Conservation (phyloP, 2,329 filamentous ascomycete genomes). For the Colletotrichum navitas region DNA sequence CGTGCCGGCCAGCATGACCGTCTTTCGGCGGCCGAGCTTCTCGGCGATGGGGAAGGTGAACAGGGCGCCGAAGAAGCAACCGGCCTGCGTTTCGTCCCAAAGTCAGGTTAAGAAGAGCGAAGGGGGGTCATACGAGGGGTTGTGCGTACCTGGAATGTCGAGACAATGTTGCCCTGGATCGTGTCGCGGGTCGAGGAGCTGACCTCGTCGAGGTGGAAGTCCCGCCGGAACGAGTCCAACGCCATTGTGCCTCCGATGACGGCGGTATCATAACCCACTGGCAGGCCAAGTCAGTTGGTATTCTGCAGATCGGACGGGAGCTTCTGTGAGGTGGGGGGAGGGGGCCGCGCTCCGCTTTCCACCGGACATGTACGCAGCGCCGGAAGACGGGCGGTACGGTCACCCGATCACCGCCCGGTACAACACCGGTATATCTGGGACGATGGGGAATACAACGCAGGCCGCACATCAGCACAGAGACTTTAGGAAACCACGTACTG, state of each 20-base stretch:
- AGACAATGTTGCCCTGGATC: slow-evolving; percentile 51
- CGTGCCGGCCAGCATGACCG: slow-evolving; percentile 58
- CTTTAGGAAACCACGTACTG: slow-evolving; percentile 39
- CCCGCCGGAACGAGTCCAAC: slow-evolving; percentile 52
- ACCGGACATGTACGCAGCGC: too few relatives aligned
- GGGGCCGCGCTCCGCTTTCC: neutral
- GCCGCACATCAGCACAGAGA: neutral
- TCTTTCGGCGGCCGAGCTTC: slow-evolving; percentile 59
- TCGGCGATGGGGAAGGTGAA: slow-evolving; percentile 61
- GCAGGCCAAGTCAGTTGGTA: slow-evolving; percentile 1
- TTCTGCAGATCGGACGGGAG: neutral
- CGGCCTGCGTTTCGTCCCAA: slow-evolving; percentile 51
- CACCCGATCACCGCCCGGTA: too few relatives aligned
- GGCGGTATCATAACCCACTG: slow-evolving; percentile 54
- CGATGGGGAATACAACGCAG: too few relatives aligned
- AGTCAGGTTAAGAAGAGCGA: accelerated
- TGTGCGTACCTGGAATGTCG: slow-evolving; percentile 36
- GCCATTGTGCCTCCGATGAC: slow-evolving; percentile 57
- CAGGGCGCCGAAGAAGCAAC: slow-evolving; percentile 57
- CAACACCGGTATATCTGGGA: too few relatives aligned
- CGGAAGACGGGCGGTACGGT: neutral
- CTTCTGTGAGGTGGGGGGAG: neutral
- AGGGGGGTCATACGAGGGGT: too few relatives aligned
- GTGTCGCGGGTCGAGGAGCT: slow-evolving; percentile 48
- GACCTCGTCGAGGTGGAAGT: slow-evolving; percentile 50